A percentile compares a stretch with the other conserved stretches of the same genome.
These are phyloP conservation scores for Canavalia gladiata DNA, from an alignment of 306 rosid species.

Conservation along the genomic window DNA sequence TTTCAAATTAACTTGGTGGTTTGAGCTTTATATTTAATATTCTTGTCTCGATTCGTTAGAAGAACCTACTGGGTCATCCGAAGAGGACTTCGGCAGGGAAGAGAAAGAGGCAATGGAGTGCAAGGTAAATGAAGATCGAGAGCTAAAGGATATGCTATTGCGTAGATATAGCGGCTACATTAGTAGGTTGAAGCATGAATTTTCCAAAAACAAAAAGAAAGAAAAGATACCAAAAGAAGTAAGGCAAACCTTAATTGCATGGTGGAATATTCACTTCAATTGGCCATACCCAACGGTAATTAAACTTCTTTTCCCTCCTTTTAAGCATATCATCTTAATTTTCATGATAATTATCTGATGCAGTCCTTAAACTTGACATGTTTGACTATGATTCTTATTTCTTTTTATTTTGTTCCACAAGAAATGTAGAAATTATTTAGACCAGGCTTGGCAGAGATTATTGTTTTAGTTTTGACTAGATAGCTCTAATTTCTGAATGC, in stretches of 20 bases:
- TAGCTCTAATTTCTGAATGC: too few relatives aligned
- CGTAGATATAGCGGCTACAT: conserved; percentile 71
- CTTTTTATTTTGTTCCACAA: too few relatives aligned
- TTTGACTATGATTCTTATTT: too few relatives aligned
- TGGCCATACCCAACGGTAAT: conserved; percentile 89
- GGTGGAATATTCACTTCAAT: conserved; percentile 78
- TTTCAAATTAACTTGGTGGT: too few relatives aligned
- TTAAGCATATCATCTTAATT: background rate
- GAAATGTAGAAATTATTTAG: too few relatives aligned
- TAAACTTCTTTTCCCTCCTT: background rate
- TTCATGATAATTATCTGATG: too few relatives aligned
- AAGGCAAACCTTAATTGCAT: conserved; percentile 61
- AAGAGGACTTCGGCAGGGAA: conserved; percentile 54
- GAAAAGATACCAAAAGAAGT: conserved; percentile 78
- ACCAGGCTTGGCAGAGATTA: too few relatives aligned
- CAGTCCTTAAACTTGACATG: background rate
- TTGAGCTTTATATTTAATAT: background rate
- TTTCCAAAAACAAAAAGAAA: conserved; percentile 68
- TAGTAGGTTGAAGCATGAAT: conserved; percentile 65
- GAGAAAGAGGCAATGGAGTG: conserved; percentile 55
- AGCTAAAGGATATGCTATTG: conserved; percentile 68
- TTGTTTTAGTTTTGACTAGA: too few relatives aligned
- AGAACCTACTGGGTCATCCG: conserved; percentile 57
- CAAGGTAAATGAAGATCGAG: conserved; percentile 49
- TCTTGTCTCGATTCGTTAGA: conserved; percentile 41